A percentile compares a stretch with the other conserved stretches of the same genome.
These are phyloP conservation scores for Aspergillus ochraceus DNA, from an alignment of 2,329 filamentous ascomycete species.

Conservation along the genomic window DNA sequence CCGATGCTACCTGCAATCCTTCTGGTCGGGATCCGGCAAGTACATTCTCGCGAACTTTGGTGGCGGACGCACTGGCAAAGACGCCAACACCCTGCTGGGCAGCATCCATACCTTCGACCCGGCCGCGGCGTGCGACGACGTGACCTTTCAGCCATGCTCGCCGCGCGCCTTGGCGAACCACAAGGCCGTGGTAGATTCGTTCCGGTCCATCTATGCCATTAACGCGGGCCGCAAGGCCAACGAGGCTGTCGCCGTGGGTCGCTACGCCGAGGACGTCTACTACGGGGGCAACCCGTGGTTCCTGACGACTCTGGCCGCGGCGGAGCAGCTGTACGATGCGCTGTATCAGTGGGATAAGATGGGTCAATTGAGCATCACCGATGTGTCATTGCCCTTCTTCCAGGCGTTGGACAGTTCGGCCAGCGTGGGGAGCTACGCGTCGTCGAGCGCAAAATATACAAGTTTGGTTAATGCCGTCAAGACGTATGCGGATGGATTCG, in stretches of 20 bases:
- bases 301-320: constrained; percentile 71
- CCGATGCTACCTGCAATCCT: constrained; percentile 71
- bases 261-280: constrained; percentile 72
- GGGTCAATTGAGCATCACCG: constrained; percentile 64
- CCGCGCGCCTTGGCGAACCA: constrained; percentile 69
- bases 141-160: constrained; percentile 77
- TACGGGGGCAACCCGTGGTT: constrained; percentile 81
- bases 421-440: constrained; percentile 63
- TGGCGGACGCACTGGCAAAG: constrained; percentile 65
- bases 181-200: constrained; percentile 73
- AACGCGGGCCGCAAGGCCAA: constrained; percentile 29
- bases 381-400: constrained; percentile 71
- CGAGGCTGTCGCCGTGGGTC: constrained; percentile 50
- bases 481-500: constrained; percentile 61
- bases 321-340: constrained; percentile 77
- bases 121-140: constrained; percentile 33
- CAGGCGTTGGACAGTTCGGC: constrained; percentile 60
- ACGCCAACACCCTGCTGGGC: constrained; percentile 65
- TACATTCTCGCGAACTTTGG: constrained; percentile 69
- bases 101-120: constrained; percentile 46
- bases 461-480: constrained; percentile 61
- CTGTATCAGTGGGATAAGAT: constrained; percentile 67
- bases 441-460: constrained; percentile 55
- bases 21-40: constrained; percentile 59
- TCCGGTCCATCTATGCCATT: constrained; percentile 68